phyloP scores from a whole-genome alignment of 495 filamentous ascomycete species.

The Talaromyces proteolyticus region DNA sequence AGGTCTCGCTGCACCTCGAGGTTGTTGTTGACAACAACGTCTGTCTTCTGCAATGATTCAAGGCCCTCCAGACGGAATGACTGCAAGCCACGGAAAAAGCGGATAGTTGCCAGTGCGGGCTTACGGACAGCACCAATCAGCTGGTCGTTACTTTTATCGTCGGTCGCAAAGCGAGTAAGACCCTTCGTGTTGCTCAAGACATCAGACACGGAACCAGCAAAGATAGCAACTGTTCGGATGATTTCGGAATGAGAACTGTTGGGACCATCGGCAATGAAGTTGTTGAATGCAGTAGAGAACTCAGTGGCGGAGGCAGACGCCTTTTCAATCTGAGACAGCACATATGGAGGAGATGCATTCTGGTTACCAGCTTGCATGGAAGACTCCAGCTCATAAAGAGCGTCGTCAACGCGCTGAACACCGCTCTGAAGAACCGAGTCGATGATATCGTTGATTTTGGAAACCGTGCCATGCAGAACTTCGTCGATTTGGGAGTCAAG shows the following conservation, averaged over 20 bases:
- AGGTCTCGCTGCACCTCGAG: slow-evolving; percentile 88
- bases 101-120: slow-evolving; percentile 82
- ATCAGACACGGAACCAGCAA: slow-evolving; percentile 85
- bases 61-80: slow-evolving; percentile 90
- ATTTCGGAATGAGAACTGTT: slow-evolving; percentile 87
- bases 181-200: slow-evolving; percentile 96
- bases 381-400: slow-evolving; percentile 93
- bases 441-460: slow-evolving; percentile 95
- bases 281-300: slow-evolving; percentile 96
- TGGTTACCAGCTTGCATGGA: slow-evolving; percentile 98
- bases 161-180: slow-evolving; percentile 85
- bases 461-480: slow-evolving; percentile 73
- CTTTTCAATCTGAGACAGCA: slow-evolving; percentile 95
- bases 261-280: slow-evolving; percentile 93
- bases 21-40: slow-evolving; percentile 94
- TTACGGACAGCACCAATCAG: slow-evolving; percentile 74
- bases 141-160: slow-evolving; percentile 88
- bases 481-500: slow-evolving; percentile 89
- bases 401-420: slow-evolving; percentile 92
- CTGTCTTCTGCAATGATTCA: slow-evolving; percentile 81
- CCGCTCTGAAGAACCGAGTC: slow-evolving; percentile 93
- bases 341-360: slow-evolving; percentile 92
- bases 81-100: slow-evolving; percentile 91
- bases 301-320: slow-evolving; percentile 91
- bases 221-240: slow-evolving; percentile 87